phyloP scores from a whole-genome alignment of 257 asterid species.

The Linaria vulgaris region DNA sequence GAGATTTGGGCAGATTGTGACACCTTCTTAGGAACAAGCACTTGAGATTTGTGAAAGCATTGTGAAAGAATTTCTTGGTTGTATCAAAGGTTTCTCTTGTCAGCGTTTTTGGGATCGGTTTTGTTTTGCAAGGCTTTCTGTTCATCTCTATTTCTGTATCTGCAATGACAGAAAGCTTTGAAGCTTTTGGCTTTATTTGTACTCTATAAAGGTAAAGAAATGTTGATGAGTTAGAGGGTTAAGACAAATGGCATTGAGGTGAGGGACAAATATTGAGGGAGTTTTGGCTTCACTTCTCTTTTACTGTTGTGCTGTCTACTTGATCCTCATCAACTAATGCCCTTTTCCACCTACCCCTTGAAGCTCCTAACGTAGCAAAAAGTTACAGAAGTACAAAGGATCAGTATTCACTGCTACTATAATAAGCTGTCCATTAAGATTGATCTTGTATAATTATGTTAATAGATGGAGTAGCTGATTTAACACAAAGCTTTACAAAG shows the following conservation, averaged over 20 bases:
- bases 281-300: constrained; percentile 22
- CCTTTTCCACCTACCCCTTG: background rate
- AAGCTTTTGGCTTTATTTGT: constrained; percentile 25
- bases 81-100: constrained; percentile 48
- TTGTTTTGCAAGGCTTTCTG: constrained; percentile 29
- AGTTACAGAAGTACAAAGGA: background rate
- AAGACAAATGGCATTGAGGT: constrained; percentile 34
- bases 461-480: background rate
- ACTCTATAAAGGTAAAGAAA: constrained; percentile 20
- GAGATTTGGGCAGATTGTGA: constrained; percentile 42
- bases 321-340: background rate
- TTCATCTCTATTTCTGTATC: constrained; percentile 34
- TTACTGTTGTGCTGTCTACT: constrained; percentile 29
- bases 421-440: background rate
- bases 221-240: constrained; percentile 23
- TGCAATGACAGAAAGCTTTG: constrained; percentile 30
- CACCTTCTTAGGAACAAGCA: constrained; percentile 39
- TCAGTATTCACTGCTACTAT: constrained; percentile 1
- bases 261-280: constrained; percentile 25
- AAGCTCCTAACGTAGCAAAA: constrained; percentile 2
- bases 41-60: constrained; percentile 45
- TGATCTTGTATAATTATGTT: background rate
- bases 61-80: constrained; percentile 50
- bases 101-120: constrained; percentile 44
- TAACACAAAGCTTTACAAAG: background rate